Percentiles rank a stretch among this genome's conserved stretches.
Evolutionary conservation across 1,284 basidiomycete species (phyloP).

Genomic region (Puccinia sorghi): DNA sequence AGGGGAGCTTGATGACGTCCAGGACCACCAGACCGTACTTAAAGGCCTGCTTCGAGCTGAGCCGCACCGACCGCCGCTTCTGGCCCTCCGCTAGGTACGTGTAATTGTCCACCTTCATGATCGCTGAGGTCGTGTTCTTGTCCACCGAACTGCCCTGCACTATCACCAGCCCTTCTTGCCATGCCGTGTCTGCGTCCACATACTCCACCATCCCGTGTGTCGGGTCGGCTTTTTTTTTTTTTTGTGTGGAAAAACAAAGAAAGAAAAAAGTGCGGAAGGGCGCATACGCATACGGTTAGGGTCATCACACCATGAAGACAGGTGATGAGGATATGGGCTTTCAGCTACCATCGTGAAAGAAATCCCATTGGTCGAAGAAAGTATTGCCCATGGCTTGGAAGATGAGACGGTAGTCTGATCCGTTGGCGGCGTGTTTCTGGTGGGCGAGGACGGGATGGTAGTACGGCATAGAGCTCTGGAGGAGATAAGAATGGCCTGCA

Average conservation of each 20-base stretch:
- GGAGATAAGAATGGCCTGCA: background rate
- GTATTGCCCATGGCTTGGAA: conserved; percentile 26
- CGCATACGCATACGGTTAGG: no score
- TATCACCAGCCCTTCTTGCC: conserved; percentile 64
- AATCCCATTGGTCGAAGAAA: conserved; percentile 45
- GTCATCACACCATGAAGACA: background rate
- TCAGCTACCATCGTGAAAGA: conserved; percentile 33
- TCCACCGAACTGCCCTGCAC: conserved; percentile 64
- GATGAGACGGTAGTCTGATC: background rate
- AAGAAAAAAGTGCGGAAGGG: background rate
- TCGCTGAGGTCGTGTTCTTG: conserved; percentile 59
- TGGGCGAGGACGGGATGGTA: conserved; percentile 7
- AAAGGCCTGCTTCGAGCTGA: conserved; percentile 69
- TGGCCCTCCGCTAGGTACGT: conserved; percentile 65
- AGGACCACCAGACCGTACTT: conserved; percentile 72
- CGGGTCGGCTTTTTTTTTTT: conserved; percentile 65
- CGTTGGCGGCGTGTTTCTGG: background rate
- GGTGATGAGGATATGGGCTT: background rate
- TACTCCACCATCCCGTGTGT: conserved; percentile 74
- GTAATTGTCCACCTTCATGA: conserved; percentile 83
- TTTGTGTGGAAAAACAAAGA: background rate
- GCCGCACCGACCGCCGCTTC: conserved; percentile 70
- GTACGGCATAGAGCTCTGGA: conserved; percentile 4
- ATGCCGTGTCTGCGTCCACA: conserved; percentile 62
- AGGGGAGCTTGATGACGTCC: conserved; percentile 72